Conservation (phyloP, 208 protist species). For the Acanthamoeba castellanii region DNA sequence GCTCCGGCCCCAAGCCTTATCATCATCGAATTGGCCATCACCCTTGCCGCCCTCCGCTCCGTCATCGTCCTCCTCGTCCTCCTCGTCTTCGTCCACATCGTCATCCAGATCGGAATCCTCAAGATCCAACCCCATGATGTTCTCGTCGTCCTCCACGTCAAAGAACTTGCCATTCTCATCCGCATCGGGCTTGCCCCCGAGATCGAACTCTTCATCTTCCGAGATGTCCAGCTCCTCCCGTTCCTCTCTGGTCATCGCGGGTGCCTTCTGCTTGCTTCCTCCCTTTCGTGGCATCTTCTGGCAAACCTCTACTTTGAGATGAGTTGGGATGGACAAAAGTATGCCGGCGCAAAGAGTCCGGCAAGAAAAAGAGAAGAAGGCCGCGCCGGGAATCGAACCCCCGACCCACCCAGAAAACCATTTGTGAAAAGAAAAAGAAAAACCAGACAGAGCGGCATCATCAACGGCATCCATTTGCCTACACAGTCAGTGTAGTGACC, state of each 20-base stretch:
- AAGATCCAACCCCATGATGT: constrained; percentile 32
- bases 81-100: constrained; percentile 28
- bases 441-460: no score
- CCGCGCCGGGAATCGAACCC: no score
- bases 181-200: background rate
- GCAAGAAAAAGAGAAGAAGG: no score
- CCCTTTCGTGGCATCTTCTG: constrained; percentile 36
- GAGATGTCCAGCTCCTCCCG: constrained; percentile 46
- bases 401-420: no score
- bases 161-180: background rate
- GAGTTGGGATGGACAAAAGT: background rate
- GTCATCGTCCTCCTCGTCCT: background rate
- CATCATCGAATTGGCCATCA: background rate
- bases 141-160: constrained; percentile 20
- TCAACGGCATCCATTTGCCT: no score
- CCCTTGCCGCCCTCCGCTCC: background rate
- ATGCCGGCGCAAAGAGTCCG: background rate
- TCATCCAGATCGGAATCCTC: constrained; percentile 26
- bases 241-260: background rate
- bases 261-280: background rate
- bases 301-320: background rate
- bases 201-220: constrained; percentile 28
- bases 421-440: no score
- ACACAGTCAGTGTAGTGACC: no score
- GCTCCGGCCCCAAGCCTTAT: background rate